phyloP scores from a whole-genome alignment of 441 rosid genomes.

The Gossypium gossypioides region DNA sequence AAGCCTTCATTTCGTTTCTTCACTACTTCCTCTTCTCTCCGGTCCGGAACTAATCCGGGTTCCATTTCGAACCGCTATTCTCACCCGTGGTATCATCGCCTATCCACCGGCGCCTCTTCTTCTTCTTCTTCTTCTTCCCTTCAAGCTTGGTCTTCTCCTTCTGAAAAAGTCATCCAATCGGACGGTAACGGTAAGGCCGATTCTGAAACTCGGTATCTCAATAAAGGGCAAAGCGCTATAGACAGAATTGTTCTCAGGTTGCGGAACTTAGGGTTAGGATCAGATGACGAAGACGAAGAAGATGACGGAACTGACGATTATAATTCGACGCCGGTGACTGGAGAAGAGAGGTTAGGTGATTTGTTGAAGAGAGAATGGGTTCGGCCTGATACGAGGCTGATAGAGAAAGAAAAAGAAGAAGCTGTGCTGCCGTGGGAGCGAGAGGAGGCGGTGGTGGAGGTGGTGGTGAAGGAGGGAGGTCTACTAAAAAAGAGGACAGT shows the following conservation, averaged over 20 bases:
- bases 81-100: constrained; percentile 18
- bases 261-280: constrained; percentile 37
- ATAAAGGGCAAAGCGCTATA: constrained; percentile 48
- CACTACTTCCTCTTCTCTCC: constrained; percentile 35
- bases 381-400: constrained; percentile 35
- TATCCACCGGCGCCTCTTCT: constrained; percentile 17
- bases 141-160: constrained; percentile 34
- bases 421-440: constrained; percentile 74
- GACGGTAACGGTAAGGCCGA: constrained; percentile 14
- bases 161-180: constrained; percentile 14
- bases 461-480: constrained; percentile 14
- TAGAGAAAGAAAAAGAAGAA: constrained; percentile 33
- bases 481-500: constrained; percentile 35
- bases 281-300: constrained; percentile 1
- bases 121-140: constrained; percentile 43
- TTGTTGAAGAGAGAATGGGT: background rate
- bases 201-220: constrained; percentile 17
- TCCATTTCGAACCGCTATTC: constrained; percentile 16
- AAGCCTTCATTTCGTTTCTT: constrained; percentile 32
- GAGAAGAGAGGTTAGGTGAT: constrained; percentile 4
- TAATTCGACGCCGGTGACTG: background rate
- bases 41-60: constrained; percentile 24
- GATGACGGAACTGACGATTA: background rate
- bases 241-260: constrained; percentile 78
- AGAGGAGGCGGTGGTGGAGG: constrained; percentile 32